These are phyloP conservation scores for Friedmanniomyces simplex DNA, from an alignment of 495 filamentous ascomycete species.

Conservation along the genomic window DNA sequence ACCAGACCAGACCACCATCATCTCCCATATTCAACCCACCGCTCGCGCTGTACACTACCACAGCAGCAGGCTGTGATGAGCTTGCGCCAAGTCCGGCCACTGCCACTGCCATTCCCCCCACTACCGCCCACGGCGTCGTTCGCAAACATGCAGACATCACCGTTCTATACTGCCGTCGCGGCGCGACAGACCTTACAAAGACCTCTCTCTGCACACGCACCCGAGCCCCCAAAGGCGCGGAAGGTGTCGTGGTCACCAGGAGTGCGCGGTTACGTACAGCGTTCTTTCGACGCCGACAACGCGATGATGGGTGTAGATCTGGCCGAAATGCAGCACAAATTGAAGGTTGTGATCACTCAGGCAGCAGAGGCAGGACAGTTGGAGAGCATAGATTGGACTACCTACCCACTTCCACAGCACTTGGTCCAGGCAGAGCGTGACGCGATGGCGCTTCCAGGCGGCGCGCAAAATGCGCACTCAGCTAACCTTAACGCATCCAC, in stretches of 20 bases:
- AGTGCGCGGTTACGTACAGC: conserved; percentile 73
- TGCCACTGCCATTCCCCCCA: not conserved
- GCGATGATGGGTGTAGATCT: conserved; percentile 51
- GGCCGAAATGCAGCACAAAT: conserved; percentile 66
- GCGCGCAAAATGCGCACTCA: not conserved
- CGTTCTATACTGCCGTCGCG: conserved; percentile 43
- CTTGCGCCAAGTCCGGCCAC: not conserved
- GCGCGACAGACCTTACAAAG: conserved; percentile 32
- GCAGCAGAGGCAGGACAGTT: conserved; percentile 62
- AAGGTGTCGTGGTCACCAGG: conserved; percentile 66
- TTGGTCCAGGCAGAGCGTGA: conserved; percentile 61
- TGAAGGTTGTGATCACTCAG: conserved; percentile 74
- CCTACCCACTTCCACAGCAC: conserved; percentile 73
- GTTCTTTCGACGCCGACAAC: conserved; percentile 67
- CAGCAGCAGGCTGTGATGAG: not conserved
- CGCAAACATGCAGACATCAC: conserved; percentile 8
- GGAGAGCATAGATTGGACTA: conserved; percentile 67
- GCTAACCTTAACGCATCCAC: conserved; percentile 12
- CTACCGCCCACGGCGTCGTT: not conserved
- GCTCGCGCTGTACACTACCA: not conserved
- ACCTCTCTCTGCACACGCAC: conserved; percentile 20
- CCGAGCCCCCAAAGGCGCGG: conserved; percentile 24
- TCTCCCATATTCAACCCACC: not conserved
- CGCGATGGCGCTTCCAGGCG: not conserved
- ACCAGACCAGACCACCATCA: not conserved